Evolutionary conservation across 2,329 filamentous ascomycete genomes (phyloP), one percentile per base, ranked within the genome.

Genomic region (Fusarium avenaceum): DNA sequence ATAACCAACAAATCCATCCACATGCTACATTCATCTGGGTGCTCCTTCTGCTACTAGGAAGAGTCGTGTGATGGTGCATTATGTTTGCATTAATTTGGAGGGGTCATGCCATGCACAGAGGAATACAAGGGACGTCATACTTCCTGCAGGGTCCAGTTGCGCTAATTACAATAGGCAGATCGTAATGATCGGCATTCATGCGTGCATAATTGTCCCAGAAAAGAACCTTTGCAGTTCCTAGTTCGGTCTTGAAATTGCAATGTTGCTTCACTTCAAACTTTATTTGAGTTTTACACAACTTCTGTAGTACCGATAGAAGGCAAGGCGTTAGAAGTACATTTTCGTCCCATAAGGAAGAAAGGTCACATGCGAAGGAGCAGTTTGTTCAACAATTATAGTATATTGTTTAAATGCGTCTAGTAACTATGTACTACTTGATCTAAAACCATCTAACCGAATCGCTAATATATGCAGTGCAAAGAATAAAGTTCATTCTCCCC

Each of bases 401-500:
- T 30, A 30, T 30, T 30, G 28, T 30, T 30, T 30, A 6, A 30
- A 30, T 30, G 10, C 13, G 28, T 30, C 2, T 5, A 30, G 17
- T 63, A 32, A 35, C n/a, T 45, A 63, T 49, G 44, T 63, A 63
- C 32, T 35, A 63, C 49, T 11, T 19, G 32, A 39, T 20, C 13
- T 13, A 24, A 33, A 26, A 15, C 30, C 30, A 33, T 48, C 3
- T 44, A 40, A 7, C 15, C 13, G 39, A 40, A 45, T n/a, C 58
- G 49, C 58, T 49, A 63, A 63, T 35, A 59, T 60, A 42, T 42
- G 53, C 46, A 42, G 32, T 56, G 17, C 57, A 22, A 57, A 39
- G 35, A 43, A 30, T 26, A 7, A 28, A n/a, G n/a, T 14, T 20
- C 35, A 26, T 53, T 1, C 28, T 9, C 17, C 7, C n/a, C 38